Evolutionary conservation across 179 eudicot species (phyloP).

Genomic region (Drosera spatulata): DNA sequence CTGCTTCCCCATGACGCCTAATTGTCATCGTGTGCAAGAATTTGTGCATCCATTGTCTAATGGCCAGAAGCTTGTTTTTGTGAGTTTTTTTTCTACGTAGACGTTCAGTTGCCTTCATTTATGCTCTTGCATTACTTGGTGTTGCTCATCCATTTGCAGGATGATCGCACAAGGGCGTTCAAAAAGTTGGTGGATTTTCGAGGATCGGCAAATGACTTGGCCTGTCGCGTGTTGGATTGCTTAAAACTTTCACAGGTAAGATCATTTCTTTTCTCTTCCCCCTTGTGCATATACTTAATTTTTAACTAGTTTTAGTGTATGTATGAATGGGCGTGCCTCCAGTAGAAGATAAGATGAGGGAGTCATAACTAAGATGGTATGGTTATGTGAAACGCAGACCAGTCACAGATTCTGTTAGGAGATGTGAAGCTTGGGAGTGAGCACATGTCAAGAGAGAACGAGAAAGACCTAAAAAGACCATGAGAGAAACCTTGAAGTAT

Average conservation of each 20-base stretch:
- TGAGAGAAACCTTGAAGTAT: too few relatives aligned
- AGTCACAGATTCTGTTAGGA: too few relatives aligned
- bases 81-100: slow-evolving; percentile 30
- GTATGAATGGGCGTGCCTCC: too few relatives aligned
- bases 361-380: too few relatives aligned
- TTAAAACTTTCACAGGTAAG: slow-evolving; percentile 73
- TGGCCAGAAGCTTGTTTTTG: slow-evolving; percentile 60
- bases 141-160: slow-evolving; percentile 24
- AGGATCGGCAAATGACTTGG: slow-evolving; percentile 69
- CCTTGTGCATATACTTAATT: background rate
- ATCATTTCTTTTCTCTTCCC: slow-evolving; percentile 4
- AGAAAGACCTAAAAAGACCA: too few relatives aligned
- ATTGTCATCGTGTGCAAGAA: slow-evolving; percentile 80
- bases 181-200: slow-evolving; percentile 67
- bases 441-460: too few relatives aligned
- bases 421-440: too few relatives aligned
- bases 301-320: too few relatives aligned
- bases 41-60: slow-evolving; percentile 26
- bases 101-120: slow-evolving; percentile 2
- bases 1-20: slow-evolving; percentile 80
- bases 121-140: background rate
- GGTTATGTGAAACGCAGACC: too few relatives aligned
- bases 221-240: slow-evolving; percentile 62
- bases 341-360: too few relatives aligned
- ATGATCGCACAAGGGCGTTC: slow-evolving; percentile 65